Evolutionary conservation across 2,329 filamentous ascomycete genomes (phyloP).

Genomic region (Diaporthe citrichinensis): DNA sequence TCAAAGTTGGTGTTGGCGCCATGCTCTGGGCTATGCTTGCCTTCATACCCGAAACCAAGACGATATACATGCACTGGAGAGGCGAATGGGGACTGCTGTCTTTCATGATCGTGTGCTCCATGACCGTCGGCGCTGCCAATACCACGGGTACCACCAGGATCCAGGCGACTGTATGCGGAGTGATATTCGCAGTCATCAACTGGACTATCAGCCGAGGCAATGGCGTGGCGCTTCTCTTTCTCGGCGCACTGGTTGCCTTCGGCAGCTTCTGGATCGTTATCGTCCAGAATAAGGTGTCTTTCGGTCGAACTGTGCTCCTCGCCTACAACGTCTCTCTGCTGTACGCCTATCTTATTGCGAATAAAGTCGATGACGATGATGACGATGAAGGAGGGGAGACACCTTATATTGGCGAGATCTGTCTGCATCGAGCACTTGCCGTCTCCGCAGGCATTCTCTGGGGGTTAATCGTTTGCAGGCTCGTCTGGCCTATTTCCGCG

Average conservation of each 20-base stretch:
- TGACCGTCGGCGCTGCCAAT: slow-evolving; percentile 97
- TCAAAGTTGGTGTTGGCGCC: slow-evolving; percentile 94
- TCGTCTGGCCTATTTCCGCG: slow-evolving; percentile 95
- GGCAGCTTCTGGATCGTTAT: slow-evolving; percentile 93
- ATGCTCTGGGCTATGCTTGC: slow-evolving; percentile 90
- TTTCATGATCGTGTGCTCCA: slow-evolving; percentile 98
- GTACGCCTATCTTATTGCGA: slow-evolving; percentile 91
- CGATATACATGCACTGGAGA: slow-evolving; percentile 87
- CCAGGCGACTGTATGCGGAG: slow-evolving; percentile 87
- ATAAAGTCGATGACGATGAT: slow-evolving; percentile 83
- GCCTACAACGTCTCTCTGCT: slow-evolving; percentile 96
- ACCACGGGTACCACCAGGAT: slow-evolving; percentile 92
- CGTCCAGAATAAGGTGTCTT: slow-evolving; percentile 84
- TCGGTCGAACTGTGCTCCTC: slow-evolving; percentile 93
- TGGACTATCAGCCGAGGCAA: slow-evolving; percentile 86
- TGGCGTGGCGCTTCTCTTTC: slow-evolving; percentile 79
- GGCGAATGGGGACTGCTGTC: slow-evolving; percentile 97
- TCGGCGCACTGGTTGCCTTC: slow-evolving; percentile 85
- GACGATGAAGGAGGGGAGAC: slow-evolving; percentile 89
- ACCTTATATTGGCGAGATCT: slow-evolving; percentile 90
- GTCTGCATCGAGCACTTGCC: slow-evolving; percentile 86
- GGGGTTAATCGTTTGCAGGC: slow-evolving; percentile 89
- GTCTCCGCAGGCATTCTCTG: slow-evolving; percentile 91
- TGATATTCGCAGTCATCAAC: slow-evolving; percentile 78
- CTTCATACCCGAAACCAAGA: slow-evolving; percentile 83